Conservation (phyloP, 768 basidiomycete species). For the Tricholoma sp. region DNA sequence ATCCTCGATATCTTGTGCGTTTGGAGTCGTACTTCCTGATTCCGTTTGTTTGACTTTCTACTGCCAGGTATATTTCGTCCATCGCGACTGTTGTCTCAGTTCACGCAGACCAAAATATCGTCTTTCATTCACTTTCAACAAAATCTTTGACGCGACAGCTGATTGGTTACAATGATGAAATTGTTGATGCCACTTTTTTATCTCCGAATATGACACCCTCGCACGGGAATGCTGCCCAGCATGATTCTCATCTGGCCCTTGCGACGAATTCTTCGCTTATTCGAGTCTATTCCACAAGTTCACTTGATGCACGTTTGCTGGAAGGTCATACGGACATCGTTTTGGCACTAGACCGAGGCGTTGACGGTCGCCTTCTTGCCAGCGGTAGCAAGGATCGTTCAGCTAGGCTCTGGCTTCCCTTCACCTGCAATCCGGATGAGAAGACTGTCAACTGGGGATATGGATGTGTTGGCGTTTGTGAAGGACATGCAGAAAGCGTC, state of each 20-base stretch:
- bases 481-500: constrained; percentile 92
- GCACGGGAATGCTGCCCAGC: constrained; percentile 15
- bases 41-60: constrained; percentile 12
- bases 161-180: constrained; percentile 97
- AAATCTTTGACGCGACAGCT: constrained; percentile 69
- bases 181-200: constrained; percentile 85
- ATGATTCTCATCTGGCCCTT: constrained; percentile 78
- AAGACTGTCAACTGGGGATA: constrained; percentile 42
- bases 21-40: not conserved
- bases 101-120: constrained; percentile 96
- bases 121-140: constrained; percentile 78
- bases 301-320: constrained; percentile 80
- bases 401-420: constrained; percentile 75
- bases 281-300: constrained; percentile 74
- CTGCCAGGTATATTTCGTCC: constrained; percentile 59
- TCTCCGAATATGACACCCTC: constrained; percentile 28
- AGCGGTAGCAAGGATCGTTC: constrained; percentile 92
- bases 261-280: constrained; percentile 98
- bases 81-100: constrained; percentile 69
- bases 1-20: constrained; percentile 81
- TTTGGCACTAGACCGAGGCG: constrained; percentile 69
- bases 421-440: constrained; percentile 8
- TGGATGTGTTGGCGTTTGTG: constrained; percentile 79
- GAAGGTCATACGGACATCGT: constrained; percentile 91
- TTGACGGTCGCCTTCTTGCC: constrained; percentile 67